Base-by-base conservation (phyloP, 164 flowering plant species). In the Piper betle region DNA sequence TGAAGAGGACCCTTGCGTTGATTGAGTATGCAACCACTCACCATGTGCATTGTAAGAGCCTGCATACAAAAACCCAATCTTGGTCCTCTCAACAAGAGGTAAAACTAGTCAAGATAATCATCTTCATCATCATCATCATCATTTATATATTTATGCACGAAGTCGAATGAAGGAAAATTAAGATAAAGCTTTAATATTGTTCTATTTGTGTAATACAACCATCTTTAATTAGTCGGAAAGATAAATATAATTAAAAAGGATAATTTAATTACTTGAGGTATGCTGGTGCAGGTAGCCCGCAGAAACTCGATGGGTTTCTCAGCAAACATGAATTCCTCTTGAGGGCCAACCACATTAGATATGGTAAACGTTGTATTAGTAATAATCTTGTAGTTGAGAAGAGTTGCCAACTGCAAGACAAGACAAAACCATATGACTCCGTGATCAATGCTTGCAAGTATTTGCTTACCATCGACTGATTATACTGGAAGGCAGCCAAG, bases 21-120 rank as follows among this genome's bases (percentile, higher is more conserved):
- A 25, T 25, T 25, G 33, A 25, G 33, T 2, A 25, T 25, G 33
- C 33, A 25, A 25, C 33, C 33, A 75, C 96, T 91, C 79, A 87
- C 68, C 91, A 91, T 82, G 69, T 84, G 88, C 87, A 91, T 83
- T 46, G 84, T 84, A 25, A 87, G 61, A 37, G 89, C 93, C 94
- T 90, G 83, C 62, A 37, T 41, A 39, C 33, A 25, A 25, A 25
- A 25, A 25, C 33, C 33, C 33, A 25, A 25, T 25, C 1, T 25
- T 25, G 33, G 33, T 25, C 33, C 33, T 25, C 33, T 25, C 33
- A 25, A 25, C 33, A 25, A 25, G 33, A 25, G 33, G 33, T 25
- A 25, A 25, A 25, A 25, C 33, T 25, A 2, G 2, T 25, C 33
- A 25, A 25, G 33, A 4, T 37, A 37, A 6, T 11, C 17, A 58